A percentile compares a stretch with the other conserved stretches of the same genome.
Evolutionary conservation across 345 rosid species (phyloP).

Genomic region (Lepidium africanum): DNA sequence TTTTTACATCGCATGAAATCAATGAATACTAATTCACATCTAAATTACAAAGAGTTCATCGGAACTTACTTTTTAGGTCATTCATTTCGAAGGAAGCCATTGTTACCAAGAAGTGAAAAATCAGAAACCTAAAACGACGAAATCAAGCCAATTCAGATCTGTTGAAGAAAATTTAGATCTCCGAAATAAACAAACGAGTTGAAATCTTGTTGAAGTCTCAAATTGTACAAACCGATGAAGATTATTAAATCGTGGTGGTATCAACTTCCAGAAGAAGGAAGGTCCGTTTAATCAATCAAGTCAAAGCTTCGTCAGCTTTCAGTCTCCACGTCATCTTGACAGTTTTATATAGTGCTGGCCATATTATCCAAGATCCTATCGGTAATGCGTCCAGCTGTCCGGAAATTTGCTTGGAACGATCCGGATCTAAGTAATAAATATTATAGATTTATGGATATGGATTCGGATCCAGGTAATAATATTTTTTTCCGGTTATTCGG

Average conservation of each 20-base stretch:
- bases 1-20: neutral
- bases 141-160: neutral
- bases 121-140: neutral
- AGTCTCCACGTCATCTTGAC: constrained; percentile 8
- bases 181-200: neutral
- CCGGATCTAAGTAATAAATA: no score
- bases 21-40: neutral
- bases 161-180: neutral
- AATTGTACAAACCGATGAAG: neutral
- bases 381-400: no score
- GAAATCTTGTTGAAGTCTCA: neutral
- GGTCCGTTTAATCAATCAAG: neutral
- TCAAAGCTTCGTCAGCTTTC: constrained; percentile 1
- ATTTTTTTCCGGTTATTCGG: no score
- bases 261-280: constrained; percentile 10
- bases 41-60: neutral
- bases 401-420: no score
- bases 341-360: neutral
- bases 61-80: constrained; percentile 29
- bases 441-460: no score
- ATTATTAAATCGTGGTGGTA: constrained; percentile 2
- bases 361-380: no score
- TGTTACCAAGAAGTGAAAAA: neutral
- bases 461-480: no score
- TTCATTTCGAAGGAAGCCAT: constrained; percentile 31